Percentiles rank a stretch among this genome's conserved stretches.
These are phyloP conservation scores for Teratosphaeria destructans DNA, from an alignment of 2,329 filamentous ascomycete genomes.

Conservation along the genomic window DNA sequence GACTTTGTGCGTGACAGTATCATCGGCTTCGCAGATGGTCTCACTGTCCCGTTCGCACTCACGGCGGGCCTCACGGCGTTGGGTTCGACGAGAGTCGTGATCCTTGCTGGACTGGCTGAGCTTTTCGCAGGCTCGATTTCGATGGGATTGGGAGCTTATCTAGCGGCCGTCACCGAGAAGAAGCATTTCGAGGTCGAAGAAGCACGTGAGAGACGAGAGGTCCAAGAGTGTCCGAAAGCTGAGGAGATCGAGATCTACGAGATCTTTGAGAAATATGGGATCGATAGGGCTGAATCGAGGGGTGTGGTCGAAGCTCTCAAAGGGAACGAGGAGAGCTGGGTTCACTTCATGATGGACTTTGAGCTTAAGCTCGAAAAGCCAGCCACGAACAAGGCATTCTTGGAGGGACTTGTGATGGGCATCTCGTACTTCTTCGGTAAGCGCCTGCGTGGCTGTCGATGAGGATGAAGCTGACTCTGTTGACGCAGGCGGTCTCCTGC, in stretches of 20 bases:
- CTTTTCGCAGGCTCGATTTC: slow-evolving; percentile 65
- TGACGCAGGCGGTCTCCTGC: slow-evolving; percentile 27
- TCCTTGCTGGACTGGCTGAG: slow-evolving; percentile 60
- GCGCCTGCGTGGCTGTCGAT: background rate
- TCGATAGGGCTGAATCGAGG: slow-evolving; percentile 34
- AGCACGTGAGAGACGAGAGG: slow-evolving; percentile 35
- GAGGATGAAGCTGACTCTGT: background rate
- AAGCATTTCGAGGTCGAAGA: slow-evolving; percentile 43
- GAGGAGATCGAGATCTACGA: slow-evolving; percentile 32
- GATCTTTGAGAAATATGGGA: slow-evolving; percentile 41
- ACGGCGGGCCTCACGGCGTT: slow-evolving; percentile 58
- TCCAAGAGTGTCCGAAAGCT: slow-evolving; percentile 33
- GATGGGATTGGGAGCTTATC: slow-evolving; percentile 67
- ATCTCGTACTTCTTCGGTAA: slow-evolving; percentile 28
- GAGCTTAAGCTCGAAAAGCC: slow-evolving; percentile 41
- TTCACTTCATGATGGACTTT: slow-evolving; percentile 49
- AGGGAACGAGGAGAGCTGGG: slow-evolving; percentile 39
- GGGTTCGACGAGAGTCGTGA: slow-evolving; percentile 24
- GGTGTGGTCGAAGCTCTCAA: slow-evolving; percentile 43
- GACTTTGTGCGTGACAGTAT: slow-evolving; percentile 53
- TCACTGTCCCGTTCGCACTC: slow-evolving; percentile 70
- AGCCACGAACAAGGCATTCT: slow-evolving; percentile 33
- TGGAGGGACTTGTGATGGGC: slow-evolving; percentile 34
- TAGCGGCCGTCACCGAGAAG: slow-evolving; percentile 51
- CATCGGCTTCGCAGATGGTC: slow-evolving; percentile 66